These are phyloP conservation scores for Sequoiadendron giganteum DNA, from an alignment of 75 land plant species.

Conservation along the genomic window DNA sequence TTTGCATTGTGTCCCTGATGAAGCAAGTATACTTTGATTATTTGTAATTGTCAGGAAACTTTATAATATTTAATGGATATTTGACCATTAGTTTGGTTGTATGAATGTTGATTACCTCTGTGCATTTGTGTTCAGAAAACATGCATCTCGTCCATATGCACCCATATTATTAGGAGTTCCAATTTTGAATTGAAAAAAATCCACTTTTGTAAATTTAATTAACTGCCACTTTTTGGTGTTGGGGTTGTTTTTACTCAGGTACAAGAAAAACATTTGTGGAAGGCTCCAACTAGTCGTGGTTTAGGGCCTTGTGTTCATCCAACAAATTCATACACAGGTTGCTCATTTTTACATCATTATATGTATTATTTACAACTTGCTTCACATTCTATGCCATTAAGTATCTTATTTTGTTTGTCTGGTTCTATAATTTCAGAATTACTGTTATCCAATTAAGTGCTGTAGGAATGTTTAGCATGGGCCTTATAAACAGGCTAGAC, in stretches of 20 bases:
- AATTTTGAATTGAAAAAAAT: background rate
- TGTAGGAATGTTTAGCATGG: background rate
- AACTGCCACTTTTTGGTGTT: background rate
- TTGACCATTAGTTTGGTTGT: background rate
- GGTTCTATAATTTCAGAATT: background rate
- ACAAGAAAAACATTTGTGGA: constrained; percentile 43
- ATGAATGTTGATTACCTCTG: background rate
- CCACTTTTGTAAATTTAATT: background rate
- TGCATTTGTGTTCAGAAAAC: background rate
- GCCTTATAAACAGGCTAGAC: background rate
- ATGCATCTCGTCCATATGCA: background rate
- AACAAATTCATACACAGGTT: constrained; percentile 46
- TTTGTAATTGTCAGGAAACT: background rate
- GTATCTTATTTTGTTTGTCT: background rate
- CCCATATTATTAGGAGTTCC: background rate
- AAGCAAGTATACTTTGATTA: background rate
- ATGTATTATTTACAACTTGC: background rate
- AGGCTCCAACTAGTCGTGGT: constrained; percentile 40
- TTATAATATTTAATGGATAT: background rate
- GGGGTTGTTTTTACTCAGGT: constrained; percentile 20
- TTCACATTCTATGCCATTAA: background rate
- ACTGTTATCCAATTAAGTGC: background rate
- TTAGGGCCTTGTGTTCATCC: constrained; percentile 50
- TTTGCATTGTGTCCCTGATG: background rate
- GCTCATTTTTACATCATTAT: background rate